A percentile compares a stretch with the other conserved stretches of the same genome.
These are phyloP conservation scores for Colletotrichum tofieldiae DNA, from an alignment of 2,329 filamentous ascomycete genomes.

Conservation along the genomic window DNA sequence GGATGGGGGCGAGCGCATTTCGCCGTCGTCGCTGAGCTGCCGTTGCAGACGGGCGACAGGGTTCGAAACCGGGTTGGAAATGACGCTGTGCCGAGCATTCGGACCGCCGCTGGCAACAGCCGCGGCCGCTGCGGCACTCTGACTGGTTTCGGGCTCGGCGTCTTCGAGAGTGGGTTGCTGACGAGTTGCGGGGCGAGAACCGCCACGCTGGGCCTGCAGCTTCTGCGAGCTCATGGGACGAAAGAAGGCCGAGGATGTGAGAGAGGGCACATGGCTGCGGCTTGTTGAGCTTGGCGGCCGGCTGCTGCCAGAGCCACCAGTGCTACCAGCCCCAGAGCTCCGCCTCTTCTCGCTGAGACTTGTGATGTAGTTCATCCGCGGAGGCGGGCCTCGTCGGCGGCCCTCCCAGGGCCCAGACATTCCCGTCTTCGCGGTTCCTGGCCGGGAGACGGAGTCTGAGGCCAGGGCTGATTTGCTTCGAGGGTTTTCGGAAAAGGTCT, in stretches of 20 bases:
- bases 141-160: constrained; percentile 56
- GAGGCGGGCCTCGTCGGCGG: constrained; percentile 63
- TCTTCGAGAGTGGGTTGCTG: constrained; percentile 46
- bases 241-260: constrained; percentile 94
- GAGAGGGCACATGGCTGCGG: constrained; percentile 89
- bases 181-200: constrained; percentile 61
- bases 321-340: constrained; percentile 56
- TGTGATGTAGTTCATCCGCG: constrained; percentile 65
- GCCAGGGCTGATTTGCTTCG: constrained; percentile 45
- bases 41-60: constrained; percentile 54
- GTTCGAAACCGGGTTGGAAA: constrained; percentile 61
- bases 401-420: constrained; percentile 47
- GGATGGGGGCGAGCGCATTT: constrained; percentile 76
- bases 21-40: constrained; percentile 60
- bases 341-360: constrained; percentile 62
- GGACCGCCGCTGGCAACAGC: constrained; percentile 58
- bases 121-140: constrained; percentile 50
- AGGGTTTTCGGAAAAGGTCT: constrained; percentile 50
- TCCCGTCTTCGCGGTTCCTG: constrained; percentile 69
- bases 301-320: constrained; percentile 55
- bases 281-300: constrained; percentile 73
- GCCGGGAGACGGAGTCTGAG: constrained; percentile 65
- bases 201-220: constrained; percentile 88
- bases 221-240: constrained; percentile 97
- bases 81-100: constrained; percentile 69